Conservation (phyloP, 2,329 filamentous ascomycete genomes). For the Fusarium sp. region DNA sequence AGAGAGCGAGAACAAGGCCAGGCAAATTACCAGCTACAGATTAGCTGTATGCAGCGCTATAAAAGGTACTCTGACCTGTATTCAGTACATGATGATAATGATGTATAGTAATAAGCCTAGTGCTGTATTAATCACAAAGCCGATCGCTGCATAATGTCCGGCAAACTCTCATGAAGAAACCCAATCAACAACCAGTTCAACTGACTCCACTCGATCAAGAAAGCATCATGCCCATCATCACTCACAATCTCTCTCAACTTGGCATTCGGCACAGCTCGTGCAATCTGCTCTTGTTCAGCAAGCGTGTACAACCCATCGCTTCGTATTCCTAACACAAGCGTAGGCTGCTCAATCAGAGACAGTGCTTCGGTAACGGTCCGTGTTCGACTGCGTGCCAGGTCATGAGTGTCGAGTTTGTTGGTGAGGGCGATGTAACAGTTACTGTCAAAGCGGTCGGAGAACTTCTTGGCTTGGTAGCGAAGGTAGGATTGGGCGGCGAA, state of each 20-base stretch:
- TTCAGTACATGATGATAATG: fast-evolving
- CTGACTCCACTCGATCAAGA: background rate
- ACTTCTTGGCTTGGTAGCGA: background rate
- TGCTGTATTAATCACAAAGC: background rate
- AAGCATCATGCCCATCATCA: background rate
- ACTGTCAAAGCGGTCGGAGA: background rate
- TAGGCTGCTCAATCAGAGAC: background rate
- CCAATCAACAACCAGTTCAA: background rate
- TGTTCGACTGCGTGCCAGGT: background rate
- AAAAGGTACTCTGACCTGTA: fast-evolving
- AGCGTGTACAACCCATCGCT: background rate
- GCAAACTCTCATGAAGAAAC: background rate
- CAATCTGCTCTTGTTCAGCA: background rate
- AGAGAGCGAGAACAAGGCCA: background rate
- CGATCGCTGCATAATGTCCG: background rate
- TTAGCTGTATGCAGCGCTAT: fast-evolving
- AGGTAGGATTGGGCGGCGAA: background rate
- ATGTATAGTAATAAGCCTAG: too few species aligned
- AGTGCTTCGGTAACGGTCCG: background rate
- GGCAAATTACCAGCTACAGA: background rate
- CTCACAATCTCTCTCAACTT: background rate
- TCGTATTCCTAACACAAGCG: background rate
- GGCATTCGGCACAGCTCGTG: background rate
- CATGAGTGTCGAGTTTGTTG: background rate
- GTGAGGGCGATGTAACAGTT: background rate